Percentiles rank a stretch among this genome's conserved stretches.
Evolutionary conservation across 169 alveolate species (phyloP).

Genomic region (Cryptosporidium ryanae): DNA sequence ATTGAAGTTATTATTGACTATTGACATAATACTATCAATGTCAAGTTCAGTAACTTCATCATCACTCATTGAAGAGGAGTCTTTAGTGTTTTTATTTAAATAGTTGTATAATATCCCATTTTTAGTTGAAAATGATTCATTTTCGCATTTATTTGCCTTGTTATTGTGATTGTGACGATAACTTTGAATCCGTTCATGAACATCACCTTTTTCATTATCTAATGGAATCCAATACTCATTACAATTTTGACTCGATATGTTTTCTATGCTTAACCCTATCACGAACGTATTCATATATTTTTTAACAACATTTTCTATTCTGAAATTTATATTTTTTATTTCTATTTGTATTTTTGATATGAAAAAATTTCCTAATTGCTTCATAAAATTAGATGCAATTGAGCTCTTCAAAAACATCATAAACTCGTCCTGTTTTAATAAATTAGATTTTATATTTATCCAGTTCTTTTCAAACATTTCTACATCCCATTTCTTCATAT

Average conservation of each 20-base stretch:
- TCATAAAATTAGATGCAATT: conserved; percentile 60
- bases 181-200: not conserved
- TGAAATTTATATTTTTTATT: conserved; percentile 49
- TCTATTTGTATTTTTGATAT: conserved; percentile 64
- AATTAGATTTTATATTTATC: conserved; percentile 37
- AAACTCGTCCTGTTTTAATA: conserved; percentile 51
- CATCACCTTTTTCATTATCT: not conserved
- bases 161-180: not conserved
- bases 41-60: not conserved
- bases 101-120: no score
- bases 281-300: conserved; percentile 31
- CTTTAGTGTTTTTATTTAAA: no score
- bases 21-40: not conserved
- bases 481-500: conserved; percentile 50
- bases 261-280: conserved; percentile 38
- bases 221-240: conserved; percentile 70
- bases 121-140: not conserved
- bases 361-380: conserved; percentile 32
- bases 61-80: not conserved
- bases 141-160: not conserved
- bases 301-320: conserved; percentile 19
- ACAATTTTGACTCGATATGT: conserved; percentile 26
- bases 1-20: not conserved
- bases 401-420: conserved; percentile 38
- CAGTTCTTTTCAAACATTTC: conserved; percentile 70